phyloP scores from a whole-genome alignment of 768 basidiomycete species.

The Suillus fuscotomentosus region DNA sequence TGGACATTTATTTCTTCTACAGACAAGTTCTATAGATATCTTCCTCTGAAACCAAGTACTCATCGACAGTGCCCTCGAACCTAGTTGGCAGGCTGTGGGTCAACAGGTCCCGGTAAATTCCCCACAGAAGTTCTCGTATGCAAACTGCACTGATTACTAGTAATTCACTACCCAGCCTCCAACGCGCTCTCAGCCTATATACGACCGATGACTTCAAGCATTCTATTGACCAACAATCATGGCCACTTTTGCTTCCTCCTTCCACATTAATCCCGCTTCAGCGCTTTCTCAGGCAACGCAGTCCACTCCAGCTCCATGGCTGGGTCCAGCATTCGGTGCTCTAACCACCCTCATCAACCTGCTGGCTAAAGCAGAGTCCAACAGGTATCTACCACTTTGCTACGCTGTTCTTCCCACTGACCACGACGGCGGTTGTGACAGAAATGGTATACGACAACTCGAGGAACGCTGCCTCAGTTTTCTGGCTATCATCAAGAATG shows the following conservation, averaged over 20 bases:
- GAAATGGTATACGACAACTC: conserved; percentile 43
- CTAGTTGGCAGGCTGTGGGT: background rate
- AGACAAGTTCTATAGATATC: background rate
- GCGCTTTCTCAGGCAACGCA: conserved; percentile 31
- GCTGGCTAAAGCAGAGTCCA: conserved; percentile 46
- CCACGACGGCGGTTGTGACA: conserved; percentile 18
- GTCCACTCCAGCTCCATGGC: conserved; percentile 46
- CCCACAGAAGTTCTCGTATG: background rate
- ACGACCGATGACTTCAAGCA: background rate
- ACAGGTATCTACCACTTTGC: conserved; percentile 36
- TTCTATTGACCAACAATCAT: background rate
- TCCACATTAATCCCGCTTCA: background rate
- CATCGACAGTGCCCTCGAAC: background rate
- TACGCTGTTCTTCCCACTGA: background rate
- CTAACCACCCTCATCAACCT: conserved; percentile 43
- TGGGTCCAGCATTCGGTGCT: conserved; percentile 40
- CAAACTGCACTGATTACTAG: background rate
- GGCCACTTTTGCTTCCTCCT: background rate
- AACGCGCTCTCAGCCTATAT: background rate
- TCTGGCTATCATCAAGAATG: conserved; percentile 37
- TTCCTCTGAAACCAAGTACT: background rate
- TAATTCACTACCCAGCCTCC: background rate
- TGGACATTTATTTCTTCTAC: background rate
- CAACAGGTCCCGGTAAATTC: background rate
- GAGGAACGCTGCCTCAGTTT: conserved; percentile 46